These are phyloP conservation scores for Paratinospora sagittata DNA, from an alignment of 164 flowering plant species.

Conservation along the genomic window DNA sequence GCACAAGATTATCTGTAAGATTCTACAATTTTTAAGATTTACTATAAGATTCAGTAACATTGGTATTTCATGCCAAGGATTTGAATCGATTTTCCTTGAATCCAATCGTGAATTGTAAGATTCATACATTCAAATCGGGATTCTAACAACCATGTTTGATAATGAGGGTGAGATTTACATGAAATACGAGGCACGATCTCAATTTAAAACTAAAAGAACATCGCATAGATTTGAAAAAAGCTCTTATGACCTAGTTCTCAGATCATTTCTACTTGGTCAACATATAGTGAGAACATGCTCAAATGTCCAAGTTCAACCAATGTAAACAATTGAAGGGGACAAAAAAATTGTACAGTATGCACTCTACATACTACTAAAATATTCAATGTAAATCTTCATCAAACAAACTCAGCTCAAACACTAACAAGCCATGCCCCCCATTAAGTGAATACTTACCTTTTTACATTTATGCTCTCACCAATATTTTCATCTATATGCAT, in stretches of 20 bases:
- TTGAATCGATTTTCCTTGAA: too few relatives aligned
- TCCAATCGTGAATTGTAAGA: too few relatives aligned
- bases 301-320: background rate
- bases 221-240: background rate
- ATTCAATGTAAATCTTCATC: background rate
- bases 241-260: too few relatives aligned
- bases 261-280: too few relatives aligned
- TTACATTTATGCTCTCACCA: too few relatives aligned
- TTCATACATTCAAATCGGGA: too few relatives aligned
- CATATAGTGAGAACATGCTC: background rate
- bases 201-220: background rate
- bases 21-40: too few relatives aligned
- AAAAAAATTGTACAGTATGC: background rate
- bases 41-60: too few relatives aligned
- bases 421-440: background rate
- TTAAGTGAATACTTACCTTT: background rate
- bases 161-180: background rate
- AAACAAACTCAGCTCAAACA: background rate
- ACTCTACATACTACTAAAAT: background rate
- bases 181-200: background rate
- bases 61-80: too few relatives aligned
- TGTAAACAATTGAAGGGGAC: background rate
- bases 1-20: too few relatives aligned
- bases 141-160: background rate
- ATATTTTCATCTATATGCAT: too few relatives aligned